Evolutionary conservation across 768 basidiomycete genomes (phyloP), one percentile per base, ranked within the genome.

Genomic region (Russula abietina): DNA sequence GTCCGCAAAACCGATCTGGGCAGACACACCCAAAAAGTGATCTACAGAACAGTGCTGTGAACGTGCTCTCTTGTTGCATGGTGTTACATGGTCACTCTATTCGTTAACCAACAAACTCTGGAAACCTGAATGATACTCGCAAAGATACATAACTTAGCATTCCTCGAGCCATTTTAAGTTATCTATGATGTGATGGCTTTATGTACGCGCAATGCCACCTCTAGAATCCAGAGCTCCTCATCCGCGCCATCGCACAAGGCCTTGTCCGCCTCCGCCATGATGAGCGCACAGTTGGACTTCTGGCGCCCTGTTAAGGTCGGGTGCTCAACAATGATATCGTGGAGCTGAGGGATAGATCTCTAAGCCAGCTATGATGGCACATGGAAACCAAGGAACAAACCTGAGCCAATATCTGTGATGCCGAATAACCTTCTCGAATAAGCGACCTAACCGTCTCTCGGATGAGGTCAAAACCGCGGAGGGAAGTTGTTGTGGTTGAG

Each of bases 211-310:
- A 97, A 73, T n/a, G 85, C 93, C 38, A 93, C 87, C 70, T 97
- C 91, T 16, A 99, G 76, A 36, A 91, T 83, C 87, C 96, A 97
- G 26, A 99, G 76, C 73, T 98, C 97, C 74, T 99, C 97, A 70
- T 99, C 97, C 17, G 91, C 94, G 0, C 97, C 97, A 66, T 98
- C 96, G 68, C 90, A 92, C 26, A 99, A 76, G 0, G 91, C 92
- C 73, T 98, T 98, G 75, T 99, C 97, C 30, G 92, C 93, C 72
- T 97, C 93, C 3, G 93, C 97, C 66, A 99, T 87, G 4, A 84
- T 84, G 22, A 97, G 78, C 3, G 89, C 91, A 64, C 90, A 89
- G 33, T 75, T 74, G 14, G 91, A 83, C 72, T 98, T 98, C 64
- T 91, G 88, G 28, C 85, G 82, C 24, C 88, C 84, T 17, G 85